Percentiles rank a stretch among this genome's conserved stretches.
phyloP scores from a whole-genome alignment of 257 asterid species.

The Solanum chiquidenum region DNA sequence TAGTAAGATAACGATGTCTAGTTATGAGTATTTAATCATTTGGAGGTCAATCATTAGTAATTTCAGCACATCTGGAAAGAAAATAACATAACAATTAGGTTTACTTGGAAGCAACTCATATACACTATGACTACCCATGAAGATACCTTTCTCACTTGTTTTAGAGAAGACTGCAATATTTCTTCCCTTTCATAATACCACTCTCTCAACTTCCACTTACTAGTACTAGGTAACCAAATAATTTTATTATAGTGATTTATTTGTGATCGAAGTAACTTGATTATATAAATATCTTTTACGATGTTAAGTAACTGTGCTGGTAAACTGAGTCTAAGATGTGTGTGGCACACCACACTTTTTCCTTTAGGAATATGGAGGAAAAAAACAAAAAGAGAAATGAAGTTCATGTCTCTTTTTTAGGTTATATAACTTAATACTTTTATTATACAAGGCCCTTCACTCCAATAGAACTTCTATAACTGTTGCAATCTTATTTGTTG shows the following conservation, averaged over 20 bases:
- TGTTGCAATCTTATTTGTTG: too few relatives aligned
- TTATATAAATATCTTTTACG: neutral
- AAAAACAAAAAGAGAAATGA: too few relatives aligned
- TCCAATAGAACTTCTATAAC: too few relatives aligned
- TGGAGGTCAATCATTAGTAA: neutral
- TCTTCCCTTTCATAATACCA: neutral
- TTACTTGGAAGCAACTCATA: neutral
- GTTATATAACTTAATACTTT: too few relatives aligned
- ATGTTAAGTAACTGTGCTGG: too few relatives aligned
- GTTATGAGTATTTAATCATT: neutral
- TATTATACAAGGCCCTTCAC: too few relatives aligned
- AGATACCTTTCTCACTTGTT: neutral
- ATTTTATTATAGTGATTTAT: neutral
- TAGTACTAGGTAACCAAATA: too few relatives aligned
- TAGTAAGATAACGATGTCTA: neutral
- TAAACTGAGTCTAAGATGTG: neutral
- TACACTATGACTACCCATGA: neutral
- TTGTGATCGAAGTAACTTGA: neutral
- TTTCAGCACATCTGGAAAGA: neutral
- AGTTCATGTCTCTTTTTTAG: too few relatives aligned
- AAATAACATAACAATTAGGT: neutral
- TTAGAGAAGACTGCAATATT: too few relatives aligned
- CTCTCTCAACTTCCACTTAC: neutral
- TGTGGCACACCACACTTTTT: too few relatives aligned
- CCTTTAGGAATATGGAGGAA: neutral